A percentile compares a stretch with the other conserved stretches of the same genome.
phyloP scores from a whole-genome alignment of 805 yeast genomes.

The Isabelozyma gotoi region DNA sequence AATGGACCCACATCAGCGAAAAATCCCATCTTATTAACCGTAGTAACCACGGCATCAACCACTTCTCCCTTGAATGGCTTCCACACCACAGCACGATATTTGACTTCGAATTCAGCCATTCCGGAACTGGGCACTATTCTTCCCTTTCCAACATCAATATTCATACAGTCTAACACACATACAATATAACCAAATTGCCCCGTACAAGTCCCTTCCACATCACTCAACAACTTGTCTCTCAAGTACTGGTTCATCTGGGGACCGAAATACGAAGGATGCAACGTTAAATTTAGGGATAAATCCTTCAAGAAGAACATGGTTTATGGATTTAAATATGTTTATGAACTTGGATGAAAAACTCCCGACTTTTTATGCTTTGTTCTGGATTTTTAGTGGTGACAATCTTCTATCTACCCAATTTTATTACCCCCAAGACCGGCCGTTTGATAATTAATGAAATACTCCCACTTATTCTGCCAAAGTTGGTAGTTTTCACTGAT shows the following conservation, averaged over 20 bases:
- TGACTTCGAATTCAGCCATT: constrained; percentile 93
- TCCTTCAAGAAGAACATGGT: constrained; percentile 64
- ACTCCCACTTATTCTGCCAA: not conserved
- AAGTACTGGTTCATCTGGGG: constrained; percentile 95
- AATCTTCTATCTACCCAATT: not conserved
- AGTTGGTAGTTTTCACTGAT: not conserved
- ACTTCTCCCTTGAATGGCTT: constrained; percentile 99
- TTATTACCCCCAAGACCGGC: not conserved
- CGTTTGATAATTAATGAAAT: not conserved
- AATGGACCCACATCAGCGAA: constrained; percentile 98
- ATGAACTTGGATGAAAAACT: not conserved
- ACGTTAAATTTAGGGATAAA: constrained; percentile 83
- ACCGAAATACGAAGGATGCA: constrained; percentile 97
- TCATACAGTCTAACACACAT: constrained; percentile 92
- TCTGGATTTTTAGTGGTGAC: not conserved
- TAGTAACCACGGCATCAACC: constrained; percentile 93
- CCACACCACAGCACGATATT: constrained; percentile 96
- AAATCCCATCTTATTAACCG: constrained; percentile 92
- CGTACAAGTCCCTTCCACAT: constrained; percentile 98
- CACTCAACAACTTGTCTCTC: constrained; percentile 85
- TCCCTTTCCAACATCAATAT: constrained; percentile 94
- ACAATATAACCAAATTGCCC: constrained; percentile 98
- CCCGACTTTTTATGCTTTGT: not conserved
- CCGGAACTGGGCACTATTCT: constrained; percentile 88
- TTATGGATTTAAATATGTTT: not conserved